A percentile compares a stretch with the other conserved stretches of the same genome.
These are phyloP conservation scores for Inga laurina DNA, from an alignment of 306 rosid species.

Conservation along the genomic window DNA sequence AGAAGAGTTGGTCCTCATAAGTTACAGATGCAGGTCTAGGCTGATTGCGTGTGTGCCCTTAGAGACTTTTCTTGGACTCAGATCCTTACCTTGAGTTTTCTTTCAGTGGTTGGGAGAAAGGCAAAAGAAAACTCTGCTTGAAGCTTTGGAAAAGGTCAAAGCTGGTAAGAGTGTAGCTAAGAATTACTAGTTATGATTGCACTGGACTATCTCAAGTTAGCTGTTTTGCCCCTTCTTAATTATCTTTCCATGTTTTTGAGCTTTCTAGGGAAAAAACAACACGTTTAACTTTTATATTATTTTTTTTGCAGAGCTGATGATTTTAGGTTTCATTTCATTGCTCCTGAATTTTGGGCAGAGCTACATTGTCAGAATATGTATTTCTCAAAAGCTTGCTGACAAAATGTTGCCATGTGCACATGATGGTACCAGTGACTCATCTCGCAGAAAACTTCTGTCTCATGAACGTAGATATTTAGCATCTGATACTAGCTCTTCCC, in stretches of 20 bases:
- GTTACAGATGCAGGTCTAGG: background rate
- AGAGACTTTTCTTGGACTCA: background rate
- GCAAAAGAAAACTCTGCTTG: slow-evolving; percentile 68
- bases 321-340: slow-evolving; percentile 90
- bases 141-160: slow-evolving; percentile 90
- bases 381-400: slow-evolving; percentile 57
- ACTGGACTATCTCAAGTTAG: background rate
- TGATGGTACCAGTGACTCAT: background rate
- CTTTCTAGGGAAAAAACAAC: slow-evolving; percentile 3
- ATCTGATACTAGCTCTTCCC: slow-evolving; percentile 30
- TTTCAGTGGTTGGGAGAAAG: slow-evolving; percentile 34
- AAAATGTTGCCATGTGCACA: slow-evolving; percentile 73
- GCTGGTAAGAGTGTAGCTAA: slow-evolving; percentile 55
- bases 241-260: background rate
- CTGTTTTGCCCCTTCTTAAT: background rate
- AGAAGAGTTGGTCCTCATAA: background rate
- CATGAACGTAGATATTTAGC: slow-evolving; percentile 68
- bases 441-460: slow-evolving; percentile 63
- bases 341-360: slow-evolving; percentile 83
- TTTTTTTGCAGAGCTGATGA: slow-evolving; percentile 81
- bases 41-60: background rate
- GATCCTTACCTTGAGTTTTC: slow-evolving; percentile 9
- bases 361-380: slow-evolving; percentile 74
- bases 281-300: slow-evolving; percentile 5
- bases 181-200: slow-evolving; percentile 9